A percentile compares a stretch with the other conserved stretches of the same genome.
Evolutionary conservation across 129 eudicot species (phyloP).

Genomic region (Gnaphalium uliginosum): DNA sequence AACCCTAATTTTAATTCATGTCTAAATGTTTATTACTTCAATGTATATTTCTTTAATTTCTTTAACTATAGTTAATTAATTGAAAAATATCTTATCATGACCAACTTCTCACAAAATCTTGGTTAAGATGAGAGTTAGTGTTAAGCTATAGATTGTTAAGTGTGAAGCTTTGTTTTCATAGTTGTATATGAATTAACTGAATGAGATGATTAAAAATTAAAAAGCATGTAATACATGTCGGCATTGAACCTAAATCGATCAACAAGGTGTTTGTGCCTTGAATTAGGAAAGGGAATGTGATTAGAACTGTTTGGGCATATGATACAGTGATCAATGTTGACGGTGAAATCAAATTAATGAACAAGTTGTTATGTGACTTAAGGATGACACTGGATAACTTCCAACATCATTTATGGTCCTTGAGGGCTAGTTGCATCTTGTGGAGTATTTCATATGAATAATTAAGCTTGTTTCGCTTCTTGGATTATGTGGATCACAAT

Average conservation of each 20-base stretch:
- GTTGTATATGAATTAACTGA: too few relatives aligned
- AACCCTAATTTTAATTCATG: not conserved
- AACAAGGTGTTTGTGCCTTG: not conserved
- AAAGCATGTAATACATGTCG: too few relatives aligned
- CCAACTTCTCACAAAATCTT: too few relatives aligned
- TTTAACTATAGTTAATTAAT: too few relatives aligned
- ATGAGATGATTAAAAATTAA: too few relatives aligned
- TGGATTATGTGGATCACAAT: slow-evolving; percentile 13
- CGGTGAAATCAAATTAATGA: not conserved
- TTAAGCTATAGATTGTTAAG: too few relatives aligned
- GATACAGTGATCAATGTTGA: too few relatives aligned
- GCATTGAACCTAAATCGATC: too few relatives aligned
- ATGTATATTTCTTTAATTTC: too few relatives aligned
- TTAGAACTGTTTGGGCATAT: not conserved
- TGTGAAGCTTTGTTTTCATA: too few relatives aligned
- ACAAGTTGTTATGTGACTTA: not conserved
- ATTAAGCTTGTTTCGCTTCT: not conserved
- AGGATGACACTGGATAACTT: not conserved
- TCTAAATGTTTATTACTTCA: not conserved
- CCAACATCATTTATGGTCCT: not conserved
- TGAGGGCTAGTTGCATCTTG: not conserved
- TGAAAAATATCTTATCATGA: too few relatives aligned
- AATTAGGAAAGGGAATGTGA: not conserved
- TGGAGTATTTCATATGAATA: not conserved
- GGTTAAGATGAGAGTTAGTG: too few relatives aligned